Evolutionary conservation across 2,329 filamentous ascomycete genomes (phyloP).

Genomic region (Sclerotinia glacialis): DNA sequence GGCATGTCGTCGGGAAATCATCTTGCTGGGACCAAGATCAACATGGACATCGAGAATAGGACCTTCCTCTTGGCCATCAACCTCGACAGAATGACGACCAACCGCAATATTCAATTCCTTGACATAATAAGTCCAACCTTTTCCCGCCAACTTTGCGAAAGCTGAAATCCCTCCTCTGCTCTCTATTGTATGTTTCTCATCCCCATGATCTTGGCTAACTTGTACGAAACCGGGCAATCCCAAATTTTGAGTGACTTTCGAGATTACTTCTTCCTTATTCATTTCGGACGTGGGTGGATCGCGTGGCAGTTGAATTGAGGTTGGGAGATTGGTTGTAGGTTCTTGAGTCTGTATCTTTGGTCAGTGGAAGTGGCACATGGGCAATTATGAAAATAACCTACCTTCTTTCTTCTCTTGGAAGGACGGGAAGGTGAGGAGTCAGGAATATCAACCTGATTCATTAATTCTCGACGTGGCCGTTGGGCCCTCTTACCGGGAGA

Average conservation of each 20-base stretch:
- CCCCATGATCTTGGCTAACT: constrained; percentile 60
- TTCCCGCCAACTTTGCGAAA: constrained; percentile 78
- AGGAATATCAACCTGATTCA: constrained; percentile 33
- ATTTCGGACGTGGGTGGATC: constrained; percentile 41
- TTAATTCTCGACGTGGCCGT: constrained; percentile 41
- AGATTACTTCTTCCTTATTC: constrained; percentile 48
- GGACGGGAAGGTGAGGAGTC: constrained; percentile 58
- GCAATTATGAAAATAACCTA: constrained; percentile 36
- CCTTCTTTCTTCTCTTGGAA: constrained; percentile 64
- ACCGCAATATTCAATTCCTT: constrained; percentile 73
- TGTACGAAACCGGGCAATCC: constrained; percentile 48
- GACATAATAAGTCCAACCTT: constrained; percentile 82
- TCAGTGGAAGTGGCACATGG: constrained; percentile 19
- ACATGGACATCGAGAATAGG: constrained; percentile 62
- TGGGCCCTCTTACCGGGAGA: constrained; percentile 43
- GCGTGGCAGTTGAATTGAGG: constrained; percentile 42
- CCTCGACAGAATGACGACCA: constrained; percentile 49
- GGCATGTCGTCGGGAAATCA: constrained; percentile 74
- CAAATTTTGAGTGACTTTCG: constrained; percentile 33
- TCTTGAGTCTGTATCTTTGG: constrained; percentile 42
- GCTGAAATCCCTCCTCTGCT: constrained; percentile 62
- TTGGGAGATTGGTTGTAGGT: neutral
- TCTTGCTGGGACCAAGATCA: constrained; percentile 81
- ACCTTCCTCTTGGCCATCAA: constrained; percentile 39
- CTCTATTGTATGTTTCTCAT: constrained; percentile 60